Conservation (phyloP, 1,139 yeast genomes). For the Candida pseudoviswanathii region DNA sequence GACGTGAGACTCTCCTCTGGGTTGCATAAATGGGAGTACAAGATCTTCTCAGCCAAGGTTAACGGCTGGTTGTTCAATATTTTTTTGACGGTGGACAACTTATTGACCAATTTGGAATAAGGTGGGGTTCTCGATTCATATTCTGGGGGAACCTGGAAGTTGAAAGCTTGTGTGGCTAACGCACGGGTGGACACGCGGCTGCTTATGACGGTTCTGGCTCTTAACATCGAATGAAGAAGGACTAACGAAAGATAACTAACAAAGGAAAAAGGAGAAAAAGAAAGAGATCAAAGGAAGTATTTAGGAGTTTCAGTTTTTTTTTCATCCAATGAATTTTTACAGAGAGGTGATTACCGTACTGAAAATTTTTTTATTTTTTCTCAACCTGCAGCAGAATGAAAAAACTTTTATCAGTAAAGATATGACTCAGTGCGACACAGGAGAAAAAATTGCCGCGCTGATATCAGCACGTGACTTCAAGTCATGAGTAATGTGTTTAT, state of each 20-base stretch:
- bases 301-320: slow-evolving; percentile 2
- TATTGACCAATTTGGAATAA: slow-evolving; percentile 69
- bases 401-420: slow-evolving; percentile 2
- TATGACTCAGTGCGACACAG: slow-evolving; percentile 10
- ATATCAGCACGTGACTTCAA: slow-evolving; percentile 13
- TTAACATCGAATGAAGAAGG: slow-evolving; percentile 12
- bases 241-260: background rate
- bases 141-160: slow-evolving; percentile 54
- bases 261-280: slow-evolving; percentile 1
- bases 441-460: slow-evolving; percentile 9
- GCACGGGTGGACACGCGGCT: slow-evolving; percentile 18
- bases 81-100: slow-evolving; percentile 61
- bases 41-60: slow-evolving; percentile 90
- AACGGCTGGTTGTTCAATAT: slow-evolving; percentile 73
- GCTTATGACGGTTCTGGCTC: slow-evolving; percentile 12
- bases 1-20: slow-evolving; percentile 75
- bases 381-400: slow-evolving; percentile 3
- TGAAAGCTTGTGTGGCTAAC: slow-evolving; percentile 38
- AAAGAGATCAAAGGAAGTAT: slow-evolving; percentile 3
- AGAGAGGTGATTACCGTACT: slow-evolving; percentile 15
- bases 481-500: background rate
- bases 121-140: slow-evolving; percentile 81
- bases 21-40: slow-evolving; percentile 85
- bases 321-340: slow-evolving; percentile 14
- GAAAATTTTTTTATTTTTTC: slow-evolving; percentile 1